Conservation (phyloP, 2,329 filamentous ascomycete genomes). For the Juglanconis oblonga region DNA sequence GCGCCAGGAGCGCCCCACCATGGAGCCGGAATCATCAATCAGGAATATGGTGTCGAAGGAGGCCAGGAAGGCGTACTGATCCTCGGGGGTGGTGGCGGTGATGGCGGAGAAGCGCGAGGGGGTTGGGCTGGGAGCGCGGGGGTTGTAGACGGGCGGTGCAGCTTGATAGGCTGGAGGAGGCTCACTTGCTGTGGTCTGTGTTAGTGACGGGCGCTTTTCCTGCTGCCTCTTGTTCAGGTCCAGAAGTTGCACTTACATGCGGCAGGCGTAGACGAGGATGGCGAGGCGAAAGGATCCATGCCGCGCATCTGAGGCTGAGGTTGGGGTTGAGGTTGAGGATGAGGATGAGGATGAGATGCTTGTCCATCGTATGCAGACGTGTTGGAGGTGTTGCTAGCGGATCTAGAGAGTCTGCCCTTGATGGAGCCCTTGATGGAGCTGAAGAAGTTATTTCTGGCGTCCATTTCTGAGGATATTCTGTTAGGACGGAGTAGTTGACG, state of each 20-base stretch:
- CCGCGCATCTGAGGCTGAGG: constrained; percentile 10
- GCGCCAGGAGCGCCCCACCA: constrained; percentile 73
- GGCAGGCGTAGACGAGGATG: constrained; percentile 11
- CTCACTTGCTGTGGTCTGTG: constrained; percentile 23
- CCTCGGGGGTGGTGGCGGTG: constrained; percentile 48
- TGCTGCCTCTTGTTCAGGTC: background rate
- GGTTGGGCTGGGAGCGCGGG: constrained; percentile 18
- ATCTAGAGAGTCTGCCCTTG: constrained; percentile 33
- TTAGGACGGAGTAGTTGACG: background rate
- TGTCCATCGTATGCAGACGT: constrained; percentile 8
- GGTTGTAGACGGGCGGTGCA: constrained; percentile 4
- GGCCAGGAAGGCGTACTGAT: constrained; percentile 71
- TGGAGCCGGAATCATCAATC: constrained; percentile 89
- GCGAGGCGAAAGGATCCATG: constrained; percentile 21
- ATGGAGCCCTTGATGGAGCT: constrained; percentile 30
- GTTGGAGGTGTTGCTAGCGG: constrained; percentile 16
- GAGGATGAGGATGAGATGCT: too few relatives aligned
- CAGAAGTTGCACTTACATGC: constrained; percentile 9
- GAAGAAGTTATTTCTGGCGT: constrained; percentile 19
- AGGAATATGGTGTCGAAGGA: constrained; percentile 86
- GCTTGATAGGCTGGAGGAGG: constrained; percentile 34
- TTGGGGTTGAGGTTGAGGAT: too few relatives aligned
- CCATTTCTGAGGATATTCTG: constrained; percentile 9
- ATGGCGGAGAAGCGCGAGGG: constrained; percentile 24
- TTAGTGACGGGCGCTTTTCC: background rate